These are phyloP conservation scores for Cyclotella kingstonii DNA, from an alignment of 108 stramenopile species.

Conservation along the genomic window DNA sequence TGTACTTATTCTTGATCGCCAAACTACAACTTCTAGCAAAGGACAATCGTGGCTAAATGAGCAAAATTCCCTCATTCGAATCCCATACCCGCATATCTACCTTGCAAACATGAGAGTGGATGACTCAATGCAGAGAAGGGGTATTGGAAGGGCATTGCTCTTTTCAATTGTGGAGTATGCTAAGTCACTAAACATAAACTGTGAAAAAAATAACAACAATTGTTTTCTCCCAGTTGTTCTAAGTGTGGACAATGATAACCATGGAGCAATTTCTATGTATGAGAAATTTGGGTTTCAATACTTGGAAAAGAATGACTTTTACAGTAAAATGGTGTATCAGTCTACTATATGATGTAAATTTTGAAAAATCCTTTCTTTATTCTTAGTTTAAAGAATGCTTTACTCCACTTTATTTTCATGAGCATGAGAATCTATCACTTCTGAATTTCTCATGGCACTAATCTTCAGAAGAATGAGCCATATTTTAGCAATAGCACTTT, in stretches of 20 bases:
- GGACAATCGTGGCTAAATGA: not conserved
- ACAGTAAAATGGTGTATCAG: slow-evolving; percentile 24
- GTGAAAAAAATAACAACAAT: not conserved
- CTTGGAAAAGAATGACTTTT: slow-evolving; percentile 22
- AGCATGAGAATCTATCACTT: too few relatives aligned
- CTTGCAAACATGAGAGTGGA: slow-evolving; percentile 28
- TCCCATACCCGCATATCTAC: slow-evolving; percentile 27
- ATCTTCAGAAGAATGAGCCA: too few relatives aligned
- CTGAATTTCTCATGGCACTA: too few relatives aligned
- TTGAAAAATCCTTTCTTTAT: too few relatives aligned
- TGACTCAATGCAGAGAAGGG: slow-evolving; percentile 10
- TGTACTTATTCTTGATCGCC: not conserved
- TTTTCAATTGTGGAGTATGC: slow-evolving; percentile 13
- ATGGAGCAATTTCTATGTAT: slow-evolving; percentile 18
- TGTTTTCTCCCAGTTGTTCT: slow-evolving; percentile 2
- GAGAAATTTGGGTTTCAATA: slow-evolving; percentile 39
- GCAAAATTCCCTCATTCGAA: not conserved
- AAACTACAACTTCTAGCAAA: not conserved
- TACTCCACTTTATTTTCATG: too few relatives aligned
- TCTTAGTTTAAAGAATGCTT: too few relatives aligned
- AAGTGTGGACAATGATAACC: slow-evolving; percentile 36
- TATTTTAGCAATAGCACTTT: too few relatives aligned
- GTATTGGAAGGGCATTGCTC: slow-evolving; percentile 24
- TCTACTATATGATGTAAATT: too few relatives aligned
- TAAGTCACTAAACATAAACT: not conserved